Percentiles rank a stretch among this genome's conserved stretches.
Evolutionary conservation across 2,329 filamentous ascomycete genomes (phyloP).

Genomic region (Diaporthe vaccinii): DNA sequence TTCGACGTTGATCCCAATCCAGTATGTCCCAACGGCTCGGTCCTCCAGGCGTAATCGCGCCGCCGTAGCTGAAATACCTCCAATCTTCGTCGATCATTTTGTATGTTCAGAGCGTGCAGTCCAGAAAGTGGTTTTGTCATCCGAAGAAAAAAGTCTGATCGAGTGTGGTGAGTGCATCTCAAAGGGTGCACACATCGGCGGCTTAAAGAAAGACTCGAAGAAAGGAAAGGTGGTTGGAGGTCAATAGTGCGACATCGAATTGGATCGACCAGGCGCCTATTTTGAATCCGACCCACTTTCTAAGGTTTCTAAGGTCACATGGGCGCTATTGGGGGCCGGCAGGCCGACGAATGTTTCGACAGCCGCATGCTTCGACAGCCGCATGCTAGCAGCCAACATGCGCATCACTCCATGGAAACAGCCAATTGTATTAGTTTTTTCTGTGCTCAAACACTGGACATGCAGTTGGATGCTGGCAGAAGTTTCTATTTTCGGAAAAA

Average conservation of each 20-base stretch:
- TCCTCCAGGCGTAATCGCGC: background rate
- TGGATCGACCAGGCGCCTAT: background rate
- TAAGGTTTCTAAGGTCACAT: too few species aligned
- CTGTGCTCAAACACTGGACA: background rate
- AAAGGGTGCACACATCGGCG: background rate
- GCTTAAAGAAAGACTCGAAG: background rate
- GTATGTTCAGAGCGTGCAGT: background rate
- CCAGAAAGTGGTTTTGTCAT: background rate
- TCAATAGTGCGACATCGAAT: background rate
- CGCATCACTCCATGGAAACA: background rate
- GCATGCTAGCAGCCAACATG: background rate
- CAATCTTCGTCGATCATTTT: background rate
- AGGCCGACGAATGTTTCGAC: background rate
- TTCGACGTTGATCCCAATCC: conserved; percentile 4
- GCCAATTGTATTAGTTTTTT: background rate
- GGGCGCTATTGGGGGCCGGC: background rate
- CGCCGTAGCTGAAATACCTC: background rate
- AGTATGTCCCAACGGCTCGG: background rate
- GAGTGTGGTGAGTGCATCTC: background rate
- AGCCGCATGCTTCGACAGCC: background rate
- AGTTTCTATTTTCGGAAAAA: too few species aligned
- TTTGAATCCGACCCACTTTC: too few species aligned
- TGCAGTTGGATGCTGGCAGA: too few species aligned
- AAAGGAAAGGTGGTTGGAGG: background rate
- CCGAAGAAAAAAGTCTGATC: background rate